Percentiles rank a stretch among this genome's conserved stretches.
These are phyloP conservation scores for Rhodotorula sp. DNA, from an alignment of 1,284 basidiomycete species.

Conservation along the genomic window DNA sequence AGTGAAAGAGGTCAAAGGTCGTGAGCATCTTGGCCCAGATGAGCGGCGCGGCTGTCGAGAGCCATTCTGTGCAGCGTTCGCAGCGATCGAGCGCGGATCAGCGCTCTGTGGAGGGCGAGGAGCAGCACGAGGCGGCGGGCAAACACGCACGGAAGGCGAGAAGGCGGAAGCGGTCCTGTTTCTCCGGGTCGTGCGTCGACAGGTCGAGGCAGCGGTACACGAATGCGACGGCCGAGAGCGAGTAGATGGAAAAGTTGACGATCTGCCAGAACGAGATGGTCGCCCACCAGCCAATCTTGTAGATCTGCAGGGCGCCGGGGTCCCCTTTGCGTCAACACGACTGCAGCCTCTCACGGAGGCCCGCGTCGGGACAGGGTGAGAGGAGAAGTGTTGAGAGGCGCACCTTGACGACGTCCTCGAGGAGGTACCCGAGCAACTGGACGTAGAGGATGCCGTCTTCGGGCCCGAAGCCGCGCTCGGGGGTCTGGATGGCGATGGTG, in stretches of 20 bases:
- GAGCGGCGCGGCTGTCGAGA: constrained; percentile 42
- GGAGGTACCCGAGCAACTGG: constrained; percentile 43
- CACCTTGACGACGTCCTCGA: constrained; percentile 44
- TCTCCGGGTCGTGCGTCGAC: constrained; percentile 52
- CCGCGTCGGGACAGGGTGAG: no score
- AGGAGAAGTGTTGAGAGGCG: no score
- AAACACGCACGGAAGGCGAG: constrained; percentile 39
- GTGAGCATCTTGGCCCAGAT: constrained; percentile 42
- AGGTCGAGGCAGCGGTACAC: constrained; percentile 68
- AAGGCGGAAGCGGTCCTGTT: constrained; percentile 27
- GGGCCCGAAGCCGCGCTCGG: constrained; percentile 44
- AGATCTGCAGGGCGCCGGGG: constrained; percentile 14
- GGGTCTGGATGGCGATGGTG: constrained; percentile 45
- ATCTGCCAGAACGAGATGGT: constrained; percentile 58
- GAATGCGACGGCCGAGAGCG: constrained; percentile 71
- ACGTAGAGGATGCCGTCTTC: constrained; percentile 42
- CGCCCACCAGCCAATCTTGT: constrained; percentile 25
- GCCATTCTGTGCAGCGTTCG: constrained; percentile 26
- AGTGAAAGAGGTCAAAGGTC: constrained; percentile 18
- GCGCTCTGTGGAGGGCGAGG: background rate
- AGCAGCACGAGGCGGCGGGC: background rate
- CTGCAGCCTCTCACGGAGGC: no score
- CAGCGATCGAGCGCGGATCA: background rate
- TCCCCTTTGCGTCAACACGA: no score
- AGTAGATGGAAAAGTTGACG: constrained; percentile 69